These are phyloP conservation scores for Lentinula edodes DNA, from an alignment of 768 basidiomycete species.

Conservation along the genomic window DNA sequence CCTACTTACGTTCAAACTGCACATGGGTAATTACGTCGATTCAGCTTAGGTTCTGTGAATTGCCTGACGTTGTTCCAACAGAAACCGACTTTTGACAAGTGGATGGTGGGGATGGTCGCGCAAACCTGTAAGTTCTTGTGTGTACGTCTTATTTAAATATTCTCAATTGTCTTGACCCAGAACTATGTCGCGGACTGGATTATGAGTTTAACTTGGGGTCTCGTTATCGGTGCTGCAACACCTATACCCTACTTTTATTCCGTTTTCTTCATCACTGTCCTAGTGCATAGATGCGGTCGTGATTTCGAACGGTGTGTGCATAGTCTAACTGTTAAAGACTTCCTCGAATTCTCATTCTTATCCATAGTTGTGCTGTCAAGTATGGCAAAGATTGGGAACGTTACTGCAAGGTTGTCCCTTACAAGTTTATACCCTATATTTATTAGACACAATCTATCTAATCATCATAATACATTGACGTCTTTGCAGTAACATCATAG, in stretches of 20 bases:
- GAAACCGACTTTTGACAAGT: conserved; percentile 84
- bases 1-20: conserved; percentile 91
- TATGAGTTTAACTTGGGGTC: conserved; percentile 84
- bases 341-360: neutral
- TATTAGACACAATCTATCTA: conserved; percentile 43
- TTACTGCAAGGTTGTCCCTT: conserved; percentile 83
- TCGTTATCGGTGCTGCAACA: conserved; percentile 65
- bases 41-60: neutral
- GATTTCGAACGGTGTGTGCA: conserved; percentile 82
- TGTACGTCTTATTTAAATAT: neutral
- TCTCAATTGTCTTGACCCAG: conserved; percentile 24
- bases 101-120: conserved; percentile 95
- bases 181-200: conserved; percentile 95
- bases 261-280: conserved; percentile 90
- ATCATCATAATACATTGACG: conserved; percentile 6
- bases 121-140: conserved; percentile 67
- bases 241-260: conserved; percentile 97
- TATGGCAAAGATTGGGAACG: conserved; percentile 95
- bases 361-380: conserved; percentile 68
- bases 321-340: neutral
- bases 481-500: neutral
- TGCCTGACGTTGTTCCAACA: conserved; percentile 18
- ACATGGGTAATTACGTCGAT: conserved; percentile 58
- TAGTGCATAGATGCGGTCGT: conserved; percentile 85
- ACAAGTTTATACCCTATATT: conserved; percentile 83